phyloP scores from a whole-genome alignment of 345 rosid genomes.

The Litchi chinensis region DNA sequence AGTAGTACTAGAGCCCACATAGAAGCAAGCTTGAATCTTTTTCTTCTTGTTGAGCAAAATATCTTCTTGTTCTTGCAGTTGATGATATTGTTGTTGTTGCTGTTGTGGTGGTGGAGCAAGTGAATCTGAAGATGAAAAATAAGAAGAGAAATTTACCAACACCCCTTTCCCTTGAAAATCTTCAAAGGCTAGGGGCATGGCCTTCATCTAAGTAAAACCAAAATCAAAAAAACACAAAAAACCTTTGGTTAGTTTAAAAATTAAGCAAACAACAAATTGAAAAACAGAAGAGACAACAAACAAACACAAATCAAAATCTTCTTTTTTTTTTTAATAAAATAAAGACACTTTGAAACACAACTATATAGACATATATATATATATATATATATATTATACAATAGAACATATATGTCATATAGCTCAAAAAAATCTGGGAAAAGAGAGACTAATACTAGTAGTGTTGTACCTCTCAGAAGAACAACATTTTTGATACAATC shows the following conservation, averaged over 20 bases:
- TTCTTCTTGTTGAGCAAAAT: slow-evolving; percentile 29
- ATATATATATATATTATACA: slow-evolving; percentile 17
- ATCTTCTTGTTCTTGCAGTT: slow-evolving; percentile 3
- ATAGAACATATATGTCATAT: neutral
- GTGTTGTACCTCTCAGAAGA: slow-evolving; percentile 4
- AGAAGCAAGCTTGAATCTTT: slow-evolving; percentile 39
- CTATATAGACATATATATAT: neutral
- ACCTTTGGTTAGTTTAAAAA: slow-evolving; percentile 20
- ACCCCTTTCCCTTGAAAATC: slow-evolving; percentile 82
- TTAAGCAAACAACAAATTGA: slow-evolving; percentile 12
- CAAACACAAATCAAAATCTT: slow-evolving; percentile 21
- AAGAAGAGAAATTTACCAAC: slow-evolving; percentile 43
- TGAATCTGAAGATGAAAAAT: slow-evolving; percentile 39
- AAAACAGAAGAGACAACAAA: slow-evolving; percentile 12
- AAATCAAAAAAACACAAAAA: neutral
- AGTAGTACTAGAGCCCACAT: slow-evolving; percentile 40
- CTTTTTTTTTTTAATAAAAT: neutral
- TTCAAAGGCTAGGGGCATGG: slow-evolving; percentile 81
- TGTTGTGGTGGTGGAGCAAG: slow-evolving; percentile 28
- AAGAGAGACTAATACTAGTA: too few species aligned
- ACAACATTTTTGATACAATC: neutral
- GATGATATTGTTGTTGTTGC: neutral
- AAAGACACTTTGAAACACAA: neutral
- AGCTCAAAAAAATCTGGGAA: neutral
- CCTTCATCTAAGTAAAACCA: slow-evolving; percentile 51